phyloP scores from a whole-genome alignment of 305 asterid genomes.

The Fraxinus dipetala region DNA sequence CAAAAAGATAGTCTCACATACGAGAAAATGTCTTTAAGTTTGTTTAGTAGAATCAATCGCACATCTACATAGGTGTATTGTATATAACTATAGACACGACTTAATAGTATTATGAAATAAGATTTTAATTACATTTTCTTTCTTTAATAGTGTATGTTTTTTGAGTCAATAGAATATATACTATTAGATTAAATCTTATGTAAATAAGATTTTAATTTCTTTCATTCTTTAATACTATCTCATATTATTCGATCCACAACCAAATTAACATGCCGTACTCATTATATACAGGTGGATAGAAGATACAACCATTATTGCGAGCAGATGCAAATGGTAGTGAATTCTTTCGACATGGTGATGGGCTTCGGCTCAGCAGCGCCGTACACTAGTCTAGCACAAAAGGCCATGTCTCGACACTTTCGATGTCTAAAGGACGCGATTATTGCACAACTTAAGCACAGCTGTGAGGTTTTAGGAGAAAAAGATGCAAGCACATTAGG shows the following conservation, averaged over 20 bases:
- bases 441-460: slow-evolving; percentile 57
- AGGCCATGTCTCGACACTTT: slow-evolving; percentile 95
- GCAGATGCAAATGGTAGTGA: slow-evolving; percentile 95
- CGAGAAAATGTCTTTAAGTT: too few relatives aligned
- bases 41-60: background rate
- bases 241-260: background rate
- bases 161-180: background rate
- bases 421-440: slow-evolving; percentile 84
- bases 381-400: slow-evolving; percentile 76
- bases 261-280: background rate
- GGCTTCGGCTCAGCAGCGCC: slow-evolving; percentile 92
- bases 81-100: too few relatives aligned
- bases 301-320: slow-evolving; percentile 88
- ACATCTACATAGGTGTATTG: too few relatives aligned
- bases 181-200: background rate
- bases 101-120: too few relatives aligned
- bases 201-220: background rate
- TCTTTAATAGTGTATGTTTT: background rate
- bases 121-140: too few relatives aligned
- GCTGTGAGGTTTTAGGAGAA: slow-evolving; percentile 74
- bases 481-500: slow-evolving; percentile 65
- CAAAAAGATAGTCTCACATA: too few relatives aligned
- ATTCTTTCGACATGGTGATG: slow-evolving; percentile 89
- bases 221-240: background rate
- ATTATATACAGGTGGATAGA: slow-evolving; percentile 68